phyloP scores from a whole-genome alignment of 1,284 basidiomycete genomes.

The Leccinum pachyderme region DNA sequence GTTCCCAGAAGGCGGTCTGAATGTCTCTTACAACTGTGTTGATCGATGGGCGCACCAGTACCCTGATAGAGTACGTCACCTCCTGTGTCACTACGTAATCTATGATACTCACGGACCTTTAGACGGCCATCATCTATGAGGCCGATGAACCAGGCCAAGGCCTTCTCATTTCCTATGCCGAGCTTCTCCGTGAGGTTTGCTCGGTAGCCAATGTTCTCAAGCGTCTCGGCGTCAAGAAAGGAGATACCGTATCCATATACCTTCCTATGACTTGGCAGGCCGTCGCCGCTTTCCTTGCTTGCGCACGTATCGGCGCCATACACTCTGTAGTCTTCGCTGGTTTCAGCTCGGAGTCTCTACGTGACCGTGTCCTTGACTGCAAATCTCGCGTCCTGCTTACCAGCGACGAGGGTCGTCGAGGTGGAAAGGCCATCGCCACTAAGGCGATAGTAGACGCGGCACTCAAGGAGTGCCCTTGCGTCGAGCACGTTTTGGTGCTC shows the following conservation, averaged over 20 bases:
- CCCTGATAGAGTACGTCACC: conserved; percentile 73
- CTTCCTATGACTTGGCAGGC: conserved; percentile 92
- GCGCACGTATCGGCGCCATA: conserved; percentile 94
- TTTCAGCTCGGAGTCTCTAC: conserved; percentile 94
- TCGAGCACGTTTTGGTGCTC: conserved; percentile 92
- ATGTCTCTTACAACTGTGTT: conserved; percentile 96
- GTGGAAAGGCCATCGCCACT: conserved; percentile 94
- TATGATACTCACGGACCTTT: background rate
- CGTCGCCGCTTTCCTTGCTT: conserved; percentile 93
- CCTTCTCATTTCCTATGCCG: conserved; percentile 73
- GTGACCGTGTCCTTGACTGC: conserved; percentile 93
- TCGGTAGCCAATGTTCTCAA: conserved; percentile 91
- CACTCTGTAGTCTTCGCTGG: conserved; percentile 99
- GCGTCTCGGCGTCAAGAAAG: conserved; percentile 89
- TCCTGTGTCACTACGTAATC: background rate
- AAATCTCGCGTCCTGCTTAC: conserved; percentile 90
- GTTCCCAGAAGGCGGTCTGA: conserved; percentile 91
- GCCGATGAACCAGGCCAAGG: conserved; percentile 92
- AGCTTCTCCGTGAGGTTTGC: conserved; percentile 91
- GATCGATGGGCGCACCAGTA: conserved; percentile 93
- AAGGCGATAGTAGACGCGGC: conserved; percentile 96
- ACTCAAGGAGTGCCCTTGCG: conserved; percentile 78
- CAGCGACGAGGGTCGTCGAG: conserved; percentile 91
- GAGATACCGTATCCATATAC: conserved; percentile 93
- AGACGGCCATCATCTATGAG: conserved; percentile 97